These are phyloP conservation scores for Dactylellina cionopaga DNA, from an alignment of 2,329 filamentous ascomycete species.

Conservation along the genomic window DNA sequence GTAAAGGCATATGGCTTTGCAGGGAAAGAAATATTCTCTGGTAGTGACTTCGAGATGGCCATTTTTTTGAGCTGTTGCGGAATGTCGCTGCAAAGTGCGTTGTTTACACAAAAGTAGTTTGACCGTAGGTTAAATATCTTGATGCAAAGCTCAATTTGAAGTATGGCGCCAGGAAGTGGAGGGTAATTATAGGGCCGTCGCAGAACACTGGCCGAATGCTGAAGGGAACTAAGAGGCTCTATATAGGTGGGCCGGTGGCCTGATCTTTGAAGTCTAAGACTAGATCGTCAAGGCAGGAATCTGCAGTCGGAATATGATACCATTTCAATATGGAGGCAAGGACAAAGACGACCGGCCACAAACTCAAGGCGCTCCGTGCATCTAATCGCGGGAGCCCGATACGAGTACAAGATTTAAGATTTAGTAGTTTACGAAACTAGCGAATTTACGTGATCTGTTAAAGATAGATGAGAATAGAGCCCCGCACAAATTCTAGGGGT, in stretches of 20 bases:
- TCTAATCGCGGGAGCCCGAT: slow-evolving; percentile 39
- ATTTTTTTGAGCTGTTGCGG: slow-evolving; percentile 13
- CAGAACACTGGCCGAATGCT: background rate
- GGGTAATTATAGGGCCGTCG: background rate
- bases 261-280: slow-evolving; percentile 27
- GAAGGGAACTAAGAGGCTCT: slow-evolving; percentile 12
- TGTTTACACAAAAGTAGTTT: too few species aligned
- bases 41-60: slow-evolving; percentile 50
- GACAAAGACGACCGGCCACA: background rate
- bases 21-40: slow-evolving; percentile 45
- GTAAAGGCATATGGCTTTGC: slow-evolving; percentile 65
- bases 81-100: slow-evolving; percentile 12
- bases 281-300: slow-evolving; percentile 12
- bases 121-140: background rate
- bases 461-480: slow-evolving; percentile 29
- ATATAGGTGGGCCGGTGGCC: slow-evolving; percentile 38
- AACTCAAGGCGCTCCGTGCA: background rate
- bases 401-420: slow-evolving; percentile 8
- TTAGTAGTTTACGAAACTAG: slow-evolving; percentile 21
- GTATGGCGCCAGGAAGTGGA: too few species aligned
- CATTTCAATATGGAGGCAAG: slow-evolving; percentile 2
- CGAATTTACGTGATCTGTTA: slow-evolving; percentile 40
- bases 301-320: background rate
- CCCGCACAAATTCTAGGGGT: slow-evolving; percentile 1
- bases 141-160: too few species aligned